Evolutionary conservation across 176 grass and related monocot genomes (phyloP), one percentile per base, ranked within the genome.

Genomic region (Ensete ventricosum): DNA sequence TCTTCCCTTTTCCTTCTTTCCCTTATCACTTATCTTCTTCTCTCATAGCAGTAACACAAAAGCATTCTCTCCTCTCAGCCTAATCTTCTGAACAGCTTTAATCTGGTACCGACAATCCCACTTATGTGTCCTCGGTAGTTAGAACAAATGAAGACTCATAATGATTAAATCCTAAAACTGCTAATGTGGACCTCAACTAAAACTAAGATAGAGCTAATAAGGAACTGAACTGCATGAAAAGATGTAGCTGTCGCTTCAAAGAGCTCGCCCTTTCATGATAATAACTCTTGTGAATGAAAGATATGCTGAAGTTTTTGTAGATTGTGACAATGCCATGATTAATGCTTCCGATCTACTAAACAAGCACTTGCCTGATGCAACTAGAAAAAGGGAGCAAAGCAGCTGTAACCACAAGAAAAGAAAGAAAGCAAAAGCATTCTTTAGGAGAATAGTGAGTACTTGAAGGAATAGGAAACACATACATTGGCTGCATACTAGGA

Each of bases 401-500:
- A 71, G 50, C 11, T 1, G 25, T 2, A n/a, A 50, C 17, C 48
- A 64, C 17, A 24, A 23, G 10, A 9, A 23, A 64, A 23, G 11
- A 2, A 14, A 9, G 17, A 23, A 14, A 67, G 43, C 14, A 7
- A n/a, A 60, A 81, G 22, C 1, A 60, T 20, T 60, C 57, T 17
- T 60, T 60, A 60, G n/a, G 49, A 70, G 52, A 51, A 76, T 72
- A 20, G 69, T 55, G 12, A 78, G 14, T 76, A 78, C 77, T 43
- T 43, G 34, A 6, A 43, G 34, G 34, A 34, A 43, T 43, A 43
- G 34, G 34, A 43, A 43, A 43, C 34, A 43, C 34, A 79, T 92
- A 96, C 93, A 96, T 85, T 80, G 87, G 82, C 81, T 88, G 76
- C 52, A 20, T 87, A 83, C 79, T 88, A 73, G 87, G 93, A 82